These are phyloP conservation scores for Trichophyton equinum DNA, from an alignment of 2,329 filamentous ascomycete species.

Conservation along the genomic window DNA sequence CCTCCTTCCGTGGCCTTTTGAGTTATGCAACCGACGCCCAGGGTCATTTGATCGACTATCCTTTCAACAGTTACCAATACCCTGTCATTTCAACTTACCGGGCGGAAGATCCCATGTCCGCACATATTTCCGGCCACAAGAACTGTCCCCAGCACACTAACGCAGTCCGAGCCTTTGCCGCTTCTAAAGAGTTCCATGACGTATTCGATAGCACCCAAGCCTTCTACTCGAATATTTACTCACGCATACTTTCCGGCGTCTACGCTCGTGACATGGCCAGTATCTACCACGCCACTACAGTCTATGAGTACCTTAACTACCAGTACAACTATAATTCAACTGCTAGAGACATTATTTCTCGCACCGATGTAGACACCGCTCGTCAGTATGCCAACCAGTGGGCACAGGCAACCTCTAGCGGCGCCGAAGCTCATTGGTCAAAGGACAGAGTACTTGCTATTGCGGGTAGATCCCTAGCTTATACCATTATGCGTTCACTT, in stretches of 20 bases:
- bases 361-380: conserved; percentile 24
- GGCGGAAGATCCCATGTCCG: conserved; percentile 37
- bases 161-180: conserved; percentile 31
- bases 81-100: conserved; percentile 36
- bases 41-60: conserved; percentile 34
- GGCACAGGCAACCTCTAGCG: conserved; percentile 17
- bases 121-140: conserved; percentile 38
- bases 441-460: conserved; percentile 27
- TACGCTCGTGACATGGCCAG: conserved; percentile 30
- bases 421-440: conserved; percentile 7
- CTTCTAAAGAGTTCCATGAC: conserved; percentile 21
- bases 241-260: conserved; percentile 32
- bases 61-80: conserved; percentile 48
- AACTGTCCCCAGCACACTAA: conserved; percentile 31
- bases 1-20: conserved; percentile 22
- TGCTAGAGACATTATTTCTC: conserved; percentile 22
- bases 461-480: conserved; percentile 33
- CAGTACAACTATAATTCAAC: conserved; percentile 40
- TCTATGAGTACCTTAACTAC: conserved; percentile 47
- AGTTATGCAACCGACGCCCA: conserved; percentile 35
- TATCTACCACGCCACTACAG: conserved; percentile 41
- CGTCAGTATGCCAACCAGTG: conserved; percentile 39
- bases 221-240: conserved; percentile 38
- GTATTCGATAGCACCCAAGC: conserved; percentile 27
- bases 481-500: conserved; percentile 28